These are phyloP conservation scores for Amaranthus cruentus DNA, from an alignment of 148 eudicot genomes.

Conservation along the genomic window DNA sequence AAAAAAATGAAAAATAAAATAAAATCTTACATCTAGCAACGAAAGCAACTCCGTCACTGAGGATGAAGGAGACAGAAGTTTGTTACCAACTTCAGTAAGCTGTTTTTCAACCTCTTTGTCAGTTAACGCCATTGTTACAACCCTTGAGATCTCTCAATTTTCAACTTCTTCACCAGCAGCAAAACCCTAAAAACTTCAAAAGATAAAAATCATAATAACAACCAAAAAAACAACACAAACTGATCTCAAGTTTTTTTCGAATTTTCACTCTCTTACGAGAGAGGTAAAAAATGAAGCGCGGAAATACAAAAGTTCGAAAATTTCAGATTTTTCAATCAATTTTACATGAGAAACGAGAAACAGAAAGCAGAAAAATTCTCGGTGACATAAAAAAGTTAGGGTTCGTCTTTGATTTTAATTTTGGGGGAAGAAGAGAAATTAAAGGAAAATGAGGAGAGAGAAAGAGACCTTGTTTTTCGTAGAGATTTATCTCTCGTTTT, in stretches of 20 bases:
- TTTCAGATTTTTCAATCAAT: neutral
- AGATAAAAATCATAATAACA: conserved; percentile 4
- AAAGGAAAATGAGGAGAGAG: neutral
- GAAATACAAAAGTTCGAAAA: neutral
- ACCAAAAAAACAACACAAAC: neutral
- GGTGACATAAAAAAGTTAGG: conserved; percentile 20
- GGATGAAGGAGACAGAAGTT: conserved; percentile 43
- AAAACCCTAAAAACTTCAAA: conserved; percentile 19
- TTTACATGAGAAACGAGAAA: no score
- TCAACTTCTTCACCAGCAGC: conserved; percentile 9
- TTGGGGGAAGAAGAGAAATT: conserved; percentile 1
- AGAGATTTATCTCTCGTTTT: conserved; percentile 6
- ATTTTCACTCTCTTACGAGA: neutral
- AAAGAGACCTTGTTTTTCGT: neutral
- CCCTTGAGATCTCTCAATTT: conserved; percentile 22
- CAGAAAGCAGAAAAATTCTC: no score
- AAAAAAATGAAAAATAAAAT: neutral
- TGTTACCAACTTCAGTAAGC: conserved; percentile 50
- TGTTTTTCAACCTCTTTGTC: conserved; percentile 47
- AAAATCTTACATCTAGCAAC: conserved; percentile 58
- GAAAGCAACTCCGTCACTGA: conserved; percentile 44
- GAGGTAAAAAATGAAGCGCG: neutral
- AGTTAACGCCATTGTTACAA: conserved; percentile 30
- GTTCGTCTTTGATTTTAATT: conserved; percentile 24
- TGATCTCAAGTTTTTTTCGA: neutral